phyloP scores from a whole-genome alignment of 371 early-diverging fungal species.

The Actinomucor elegans region DNA sequence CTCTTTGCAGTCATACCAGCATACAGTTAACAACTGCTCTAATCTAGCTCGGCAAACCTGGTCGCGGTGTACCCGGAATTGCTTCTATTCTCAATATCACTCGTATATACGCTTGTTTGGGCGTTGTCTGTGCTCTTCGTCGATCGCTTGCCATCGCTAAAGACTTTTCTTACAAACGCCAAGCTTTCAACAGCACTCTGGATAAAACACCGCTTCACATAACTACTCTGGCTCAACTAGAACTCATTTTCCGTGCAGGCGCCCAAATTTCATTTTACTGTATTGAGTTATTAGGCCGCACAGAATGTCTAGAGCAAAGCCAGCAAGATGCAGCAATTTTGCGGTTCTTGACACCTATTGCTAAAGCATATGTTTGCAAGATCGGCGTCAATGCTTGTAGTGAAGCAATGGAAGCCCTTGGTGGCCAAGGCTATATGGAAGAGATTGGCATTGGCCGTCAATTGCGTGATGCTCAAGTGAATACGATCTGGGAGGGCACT shows the following conservation, averaged over 20 bases:
- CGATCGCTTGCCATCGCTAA: constrained; percentile 55
- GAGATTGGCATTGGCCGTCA: constrained; percentile 61
- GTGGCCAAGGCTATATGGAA: constrained; percentile 77
- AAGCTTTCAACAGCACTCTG: constrained; percentile 22
- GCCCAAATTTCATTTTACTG: constrained; percentile 59
- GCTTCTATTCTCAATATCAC: constrained; percentile 68
- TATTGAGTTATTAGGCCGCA: constrained; percentile 54
- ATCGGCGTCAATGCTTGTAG: constrained; percentile 45
- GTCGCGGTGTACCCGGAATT: constrained; percentile 63
- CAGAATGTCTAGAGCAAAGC: constrained; percentile 30
- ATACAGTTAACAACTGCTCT: background rate
- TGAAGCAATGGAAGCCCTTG: constrained; percentile 67
- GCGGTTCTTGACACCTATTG: constrained; percentile 65
- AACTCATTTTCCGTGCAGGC: constrained; percentile 50
- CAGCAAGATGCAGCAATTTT: constrained; percentile 44
- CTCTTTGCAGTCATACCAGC: too few relatives aligned
- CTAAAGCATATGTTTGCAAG: constrained; percentile 61
- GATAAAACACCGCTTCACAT: constrained; percentile 58
- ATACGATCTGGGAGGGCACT: constrained; percentile 73
- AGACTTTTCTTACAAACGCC: constrained; percentile 59
- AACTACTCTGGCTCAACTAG: constrained; percentile 56
- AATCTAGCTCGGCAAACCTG: constrained; percentile 41
- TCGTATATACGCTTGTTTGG: constrained; percentile 60
- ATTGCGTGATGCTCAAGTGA: constrained; percentile 66
- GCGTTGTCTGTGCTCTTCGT: constrained; percentile 46